These are phyloP conservation scores for Gamsiella multidivaricata DNA, from an alignment of 192 early-diverging fungal species.

Conservation along the genomic window DNA sequence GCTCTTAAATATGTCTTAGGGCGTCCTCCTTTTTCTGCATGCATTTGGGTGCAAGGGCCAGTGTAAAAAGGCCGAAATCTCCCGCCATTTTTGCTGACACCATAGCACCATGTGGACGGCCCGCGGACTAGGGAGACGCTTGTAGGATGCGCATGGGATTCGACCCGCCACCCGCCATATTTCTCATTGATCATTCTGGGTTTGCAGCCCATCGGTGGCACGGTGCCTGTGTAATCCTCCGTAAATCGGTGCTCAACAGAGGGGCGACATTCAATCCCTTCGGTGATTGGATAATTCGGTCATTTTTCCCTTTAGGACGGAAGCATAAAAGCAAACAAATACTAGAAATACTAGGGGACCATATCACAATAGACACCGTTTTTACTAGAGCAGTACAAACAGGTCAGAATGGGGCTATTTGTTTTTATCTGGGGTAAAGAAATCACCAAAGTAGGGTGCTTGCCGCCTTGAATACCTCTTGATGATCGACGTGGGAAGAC, in stretches of 20 bases:
- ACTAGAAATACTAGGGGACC: too few relatives aligned
- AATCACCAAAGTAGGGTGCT: too few relatives aligned
- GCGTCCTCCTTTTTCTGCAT: too few relatives aligned
- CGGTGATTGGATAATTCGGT: slow-evolving; percentile 12
- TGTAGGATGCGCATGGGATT: too few relatives aligned
- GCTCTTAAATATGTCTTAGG: too few relatives aligned
- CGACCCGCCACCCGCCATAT: slow-evolving; percentile 18
- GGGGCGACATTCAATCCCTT: neutral
- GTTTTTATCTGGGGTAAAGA: too few relatives aligned
- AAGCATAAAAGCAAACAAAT: neutral
- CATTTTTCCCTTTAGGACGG: neutral
- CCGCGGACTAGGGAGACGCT: too few relatives aligned
- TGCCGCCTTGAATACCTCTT: too few relatives aligned
- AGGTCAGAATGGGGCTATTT: too few relatives aligned
- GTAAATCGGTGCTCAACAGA: slow-evolving; percentile 12
- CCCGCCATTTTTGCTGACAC: neutral
- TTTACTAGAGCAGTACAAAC: too few relatives aligned
- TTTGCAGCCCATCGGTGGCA: slow-evolving; percentile 1
- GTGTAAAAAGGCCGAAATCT: neutral
- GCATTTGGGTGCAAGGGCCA: slow-evolving; percentile 5
- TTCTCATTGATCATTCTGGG: neutral
- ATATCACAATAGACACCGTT: too few relatives aligned
- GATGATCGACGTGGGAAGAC: too few relatives aligned
- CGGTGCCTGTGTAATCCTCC: slow-evolving; percentile 10
- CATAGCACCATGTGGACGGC: neutral